Evolutionary conservation across 208 protist species (phyloP).

Genomic region (Leishmania braziliensis): DNA sequence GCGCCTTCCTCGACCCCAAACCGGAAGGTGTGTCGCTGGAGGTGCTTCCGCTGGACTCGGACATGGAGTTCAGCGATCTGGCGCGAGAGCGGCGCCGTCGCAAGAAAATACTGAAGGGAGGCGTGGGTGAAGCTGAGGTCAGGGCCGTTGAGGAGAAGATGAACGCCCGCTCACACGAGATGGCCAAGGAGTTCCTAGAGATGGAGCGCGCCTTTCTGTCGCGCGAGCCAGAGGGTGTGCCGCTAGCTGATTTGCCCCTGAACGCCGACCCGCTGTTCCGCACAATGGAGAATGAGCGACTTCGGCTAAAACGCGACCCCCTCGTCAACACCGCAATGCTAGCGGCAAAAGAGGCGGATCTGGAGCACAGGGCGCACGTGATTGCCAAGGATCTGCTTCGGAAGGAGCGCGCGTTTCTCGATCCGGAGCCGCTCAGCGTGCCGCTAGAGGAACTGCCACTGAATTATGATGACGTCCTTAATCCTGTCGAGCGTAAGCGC

Average conservation of each 20-base stretch:
- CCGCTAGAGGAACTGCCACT: slow-evolving; percentile 79
- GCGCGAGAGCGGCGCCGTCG: slow-evolving; percentile 61
- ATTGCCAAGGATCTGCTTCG: slow-evolving; percentile 63
- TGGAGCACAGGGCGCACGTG: slow-evolving; percentile 53
- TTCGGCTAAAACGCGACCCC: slow-evolving; percentile 64
- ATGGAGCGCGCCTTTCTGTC: slow-evolving; percentile 67
- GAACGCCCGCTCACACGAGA: slow-evolving; percentile 68
- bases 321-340: slow-evolving; percentile 31
- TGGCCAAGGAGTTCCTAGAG: slow-evolving; percentile 54
- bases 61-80: slow-evolving; percentile 62
- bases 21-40: slow-evolving; percentile 83
- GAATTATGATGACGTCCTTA: slow-evolving; percentile 68
- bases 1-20: slow-evolving; percentile 69
- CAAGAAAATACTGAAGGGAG: slow-evolving; percentile 57
- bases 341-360: slow-evolving; percentile 39
- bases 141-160: slow-evolving; percentile 60
- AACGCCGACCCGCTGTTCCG: slow-evolving; percentile 62
- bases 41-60: slow-evolving; percentile 66
- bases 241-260: slow-evolving; percentile 60
- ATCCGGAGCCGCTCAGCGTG: slow-evolving; percentile 83
- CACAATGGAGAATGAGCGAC: slow-evolving; percentile 47
- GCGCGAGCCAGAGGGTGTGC: slow-evolving; percentile 75
- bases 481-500: slow-evolving; percentile 67
- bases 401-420: slow-evolving; percentile 82
- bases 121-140: slow-evolving; percentile 46